Base-by-base conservation (phyloP, 2,329 filamentous ascomycete genomes). In the Claviceps capensis region DNA sequence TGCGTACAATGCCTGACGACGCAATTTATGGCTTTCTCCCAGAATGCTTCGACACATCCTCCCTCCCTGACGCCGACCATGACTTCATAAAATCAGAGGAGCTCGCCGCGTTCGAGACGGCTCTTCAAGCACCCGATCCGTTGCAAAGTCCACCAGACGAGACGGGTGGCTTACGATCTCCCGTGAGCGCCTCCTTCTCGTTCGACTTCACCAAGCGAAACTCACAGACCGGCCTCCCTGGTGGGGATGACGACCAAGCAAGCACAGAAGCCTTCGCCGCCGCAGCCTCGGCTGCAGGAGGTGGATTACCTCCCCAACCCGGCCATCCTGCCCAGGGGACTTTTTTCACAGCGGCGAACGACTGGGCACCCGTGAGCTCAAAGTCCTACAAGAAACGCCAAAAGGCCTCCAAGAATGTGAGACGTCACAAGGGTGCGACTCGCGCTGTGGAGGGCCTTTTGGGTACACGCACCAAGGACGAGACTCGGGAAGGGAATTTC, bases 401-500 rank as follows among this genome's bases (percentile, higher is more conserved):
- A 61, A 63, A 66, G 62, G 65, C 60, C 61, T 69, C 56, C 70
- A 56, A 60, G 53, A 67, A 63, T 55, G 42, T 42, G 1, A 47
- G 37, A 46, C 49, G 50, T 19, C 65, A 62, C 59, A 69, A 62
- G 53, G 63, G 71, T 40, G 65, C 60, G 38, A 62, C 61, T 53
- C 74, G 71, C 34, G 62, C 64, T 0, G 67, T 65, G 5, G 63
- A 70, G 44, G 67, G 66, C 1, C 60, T 73, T 2, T 58, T 75
- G 6, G 76, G 78, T 34, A 75, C 75, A 19, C 75, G 85, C 53
- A 85, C 80, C 57, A 87, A 82, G 62, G 93, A 98, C 65, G 93
- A 98, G 73, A 97, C 91, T 2, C 77, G 93, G 58, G 93, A 98
- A 70, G 93, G 93, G 19, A 88, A 93, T 63, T 76, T 95, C 11